Percentiles rank a stretch among this genome's conserved stretches.
Conservation (phyloP, 768 basidiomycete species). For the Cystobasidium onofrii region DNA sequence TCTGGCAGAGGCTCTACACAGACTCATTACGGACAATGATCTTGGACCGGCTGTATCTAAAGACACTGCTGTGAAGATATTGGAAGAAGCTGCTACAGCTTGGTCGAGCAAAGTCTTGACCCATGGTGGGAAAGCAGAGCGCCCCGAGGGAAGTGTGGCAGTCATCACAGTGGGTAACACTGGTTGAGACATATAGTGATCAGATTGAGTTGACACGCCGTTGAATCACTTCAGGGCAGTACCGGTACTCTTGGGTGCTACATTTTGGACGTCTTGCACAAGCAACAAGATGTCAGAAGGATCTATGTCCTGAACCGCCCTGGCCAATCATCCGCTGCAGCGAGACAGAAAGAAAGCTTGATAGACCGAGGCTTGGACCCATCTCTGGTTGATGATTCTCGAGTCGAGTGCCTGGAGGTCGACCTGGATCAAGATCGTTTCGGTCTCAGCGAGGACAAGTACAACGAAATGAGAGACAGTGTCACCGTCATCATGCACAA, state of each 20-base stretch:
- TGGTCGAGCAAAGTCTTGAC: neutral
- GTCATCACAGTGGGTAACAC: neutral
- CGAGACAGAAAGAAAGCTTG: neutral
- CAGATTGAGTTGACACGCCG: neutral
- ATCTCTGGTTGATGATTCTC: neutral
- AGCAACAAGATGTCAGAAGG: neutral
- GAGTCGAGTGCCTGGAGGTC: constrained; percentile 2
- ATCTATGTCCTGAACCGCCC: constrained; percentile 14
- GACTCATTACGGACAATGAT: neutral
- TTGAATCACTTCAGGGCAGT: neutral
- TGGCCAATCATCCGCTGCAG: neutral
- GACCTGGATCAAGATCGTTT: neutral
- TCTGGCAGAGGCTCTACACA: neutral
- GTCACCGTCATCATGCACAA: constrained; percentile 16
- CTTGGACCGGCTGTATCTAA: neutral
- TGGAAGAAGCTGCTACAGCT: neutral
- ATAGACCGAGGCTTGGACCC: constrained; percentile 10
- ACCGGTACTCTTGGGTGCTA: constrained; percentile 21
- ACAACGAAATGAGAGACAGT: neutral
- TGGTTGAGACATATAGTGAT: neutral
- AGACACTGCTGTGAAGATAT: neutral
- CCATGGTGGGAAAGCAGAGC: neutral
- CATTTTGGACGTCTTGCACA: constrained; percentile 3
- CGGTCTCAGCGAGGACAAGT: neutral
- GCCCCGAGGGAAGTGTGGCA: neutral